Conservation (phyloP, 2,329 filamentous ascomycete genomes). For the Teratosphaeria pseudoeucalypti region DNA sequence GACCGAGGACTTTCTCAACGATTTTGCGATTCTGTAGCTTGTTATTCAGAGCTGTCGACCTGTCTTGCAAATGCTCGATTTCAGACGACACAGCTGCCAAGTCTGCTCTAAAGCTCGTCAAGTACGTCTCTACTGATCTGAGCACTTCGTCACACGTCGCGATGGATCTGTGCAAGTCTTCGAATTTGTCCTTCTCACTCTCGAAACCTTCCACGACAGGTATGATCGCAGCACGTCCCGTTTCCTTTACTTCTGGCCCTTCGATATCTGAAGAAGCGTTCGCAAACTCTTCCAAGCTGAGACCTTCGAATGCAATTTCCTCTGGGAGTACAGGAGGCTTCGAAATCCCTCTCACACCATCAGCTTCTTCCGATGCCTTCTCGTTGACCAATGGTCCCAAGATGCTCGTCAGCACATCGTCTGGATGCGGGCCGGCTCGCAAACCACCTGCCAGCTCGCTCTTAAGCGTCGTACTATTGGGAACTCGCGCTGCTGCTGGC, state of each 20-base stretch:
- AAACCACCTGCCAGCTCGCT: slow-evolving; percentile 41
- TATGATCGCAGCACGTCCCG: not conserved
- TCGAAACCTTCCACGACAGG: slow-evolving; percentile 46
- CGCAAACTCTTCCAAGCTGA: slow-evolving; percentile 66
- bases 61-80: slow-evolving; percentile 83
- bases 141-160: slow-evolving; percentile 83
- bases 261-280: slow-evolving; percentile 13
- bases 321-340: slow-evolving; percentile 42
- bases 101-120: slow-evolving; percentile 88
- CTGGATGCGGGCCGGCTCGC: slow-evolving; percentile 54
- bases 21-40: slow-evolving; percentile 80
- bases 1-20: slow-evolving; percentile 77
- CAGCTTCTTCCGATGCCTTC: slow-evolving; percentile 27
- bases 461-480: slow-evolving; percentile 59
- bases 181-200: slow-evolving; percentile 70
- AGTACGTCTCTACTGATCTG: slow-evolving; percentile 82
- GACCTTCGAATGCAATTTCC: slow-evolving; percentile 66
- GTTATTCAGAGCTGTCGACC: slow-evolving; percentile 72
- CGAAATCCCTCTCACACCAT: slow-evolving; percentile 2
- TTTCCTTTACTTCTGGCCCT: slow-evolving; percentile 6
- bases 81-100: slow-evolving; percentile 85
- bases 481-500: slow-evolving; percentile 50
- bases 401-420: slow-evolving; percentile 57
- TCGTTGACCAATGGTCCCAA: slow-evolving; percentile 32
- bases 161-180: slow-evolving; percentile 85